These are phyloP conservation scores for Chlamydomonas reinhardtii DNA, from an alignment of 163 green algal genomes.

Conservation along the genomic window DNA sequence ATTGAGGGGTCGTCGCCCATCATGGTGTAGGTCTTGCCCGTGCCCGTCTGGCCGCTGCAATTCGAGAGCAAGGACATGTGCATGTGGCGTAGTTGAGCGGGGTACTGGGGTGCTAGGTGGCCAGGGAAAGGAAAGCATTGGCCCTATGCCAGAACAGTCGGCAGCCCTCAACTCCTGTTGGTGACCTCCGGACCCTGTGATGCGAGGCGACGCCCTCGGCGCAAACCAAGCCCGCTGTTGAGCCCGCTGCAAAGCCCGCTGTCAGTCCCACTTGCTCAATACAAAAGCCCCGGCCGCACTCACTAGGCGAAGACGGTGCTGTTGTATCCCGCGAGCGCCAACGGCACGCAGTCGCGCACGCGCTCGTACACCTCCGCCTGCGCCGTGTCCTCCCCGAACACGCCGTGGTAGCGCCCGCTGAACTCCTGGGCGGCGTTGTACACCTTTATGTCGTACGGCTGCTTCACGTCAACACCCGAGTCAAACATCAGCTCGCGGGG, in stretches of 20 bases:
- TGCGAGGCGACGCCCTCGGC: too few species aligned
- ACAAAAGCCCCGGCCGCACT: too few species aligned
- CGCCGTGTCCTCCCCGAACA: constrained; percentile 54
- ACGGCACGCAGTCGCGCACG: constrained; percentile 60
- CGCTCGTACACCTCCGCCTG: constrained; percentile 67
- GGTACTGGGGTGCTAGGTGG: too few species aligned
- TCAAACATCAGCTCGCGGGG: constrained; percentile 58
- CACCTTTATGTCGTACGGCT: constrained; percentile 48
- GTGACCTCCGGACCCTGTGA: too few species aligned
- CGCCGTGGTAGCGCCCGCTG: constrained; percentile 49
- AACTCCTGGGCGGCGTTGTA: constrained; percentile 41
- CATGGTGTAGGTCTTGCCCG: constrained; percentile 85
- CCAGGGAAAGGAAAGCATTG: too few species aligned
- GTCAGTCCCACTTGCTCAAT: too few species aligned
- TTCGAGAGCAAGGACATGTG: too few species aligned
- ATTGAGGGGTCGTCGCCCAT: constrained; percentile 46
- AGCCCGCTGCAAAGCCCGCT: too few species aligned
- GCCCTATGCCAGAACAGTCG: too few species aligned
- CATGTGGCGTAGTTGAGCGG: too few species aligned
- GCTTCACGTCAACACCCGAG: constrained; percentile 56
- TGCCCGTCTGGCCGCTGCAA: constrained; percentile 76
- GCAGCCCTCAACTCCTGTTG: too few species aligned
- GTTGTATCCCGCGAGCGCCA: constrained; percentile 74
- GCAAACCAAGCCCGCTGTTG: too few species aligned
- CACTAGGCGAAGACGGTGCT: constrained; percentile 77